Conservation (phyloP, 345 rosid species). For the Syzygium aqueum region DNA sequence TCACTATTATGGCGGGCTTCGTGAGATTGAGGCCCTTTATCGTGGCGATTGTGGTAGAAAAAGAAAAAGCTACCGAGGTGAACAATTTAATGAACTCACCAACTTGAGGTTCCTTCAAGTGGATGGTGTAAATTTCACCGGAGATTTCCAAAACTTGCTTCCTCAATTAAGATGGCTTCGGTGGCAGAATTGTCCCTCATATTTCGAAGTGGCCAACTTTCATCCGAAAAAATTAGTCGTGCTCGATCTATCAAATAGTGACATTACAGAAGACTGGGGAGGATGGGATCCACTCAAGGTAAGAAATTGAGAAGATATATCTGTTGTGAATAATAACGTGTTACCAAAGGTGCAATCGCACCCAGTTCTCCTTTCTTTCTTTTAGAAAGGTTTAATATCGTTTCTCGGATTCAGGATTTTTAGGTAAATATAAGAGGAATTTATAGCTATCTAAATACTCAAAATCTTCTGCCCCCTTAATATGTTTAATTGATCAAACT, state of each 20-base stretch:
- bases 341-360: background rate
- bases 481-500: too few relatives aligned
- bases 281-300: background rate
- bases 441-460: background rate
- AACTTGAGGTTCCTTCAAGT: background rate
- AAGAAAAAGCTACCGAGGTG: rapidly evolving
- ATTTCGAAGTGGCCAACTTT: background rate
- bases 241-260: rapidly evolving
- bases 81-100: background rate
- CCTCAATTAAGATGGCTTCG: background rate
- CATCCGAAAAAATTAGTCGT: background rate
- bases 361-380: background rate
- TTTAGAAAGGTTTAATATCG: rapidly evolving
- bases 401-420: background rate
- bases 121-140: rapidly evolving
- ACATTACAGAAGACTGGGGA: background rate
- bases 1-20: too few relatives aligned
- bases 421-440: background rate
- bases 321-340: too few relatives aligned
- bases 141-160: background rate
- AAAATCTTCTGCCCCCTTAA: background rate
- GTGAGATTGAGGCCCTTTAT: background rate
- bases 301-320: background rate
- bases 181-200: rapidly evolving
- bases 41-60: background rate